Evolutionary conservation across 2,329 filamentous ascomycete genomes (phyloP), one percentile per base, ranked within the genome.

Genomic region (Apiospora sp.): DNA sequence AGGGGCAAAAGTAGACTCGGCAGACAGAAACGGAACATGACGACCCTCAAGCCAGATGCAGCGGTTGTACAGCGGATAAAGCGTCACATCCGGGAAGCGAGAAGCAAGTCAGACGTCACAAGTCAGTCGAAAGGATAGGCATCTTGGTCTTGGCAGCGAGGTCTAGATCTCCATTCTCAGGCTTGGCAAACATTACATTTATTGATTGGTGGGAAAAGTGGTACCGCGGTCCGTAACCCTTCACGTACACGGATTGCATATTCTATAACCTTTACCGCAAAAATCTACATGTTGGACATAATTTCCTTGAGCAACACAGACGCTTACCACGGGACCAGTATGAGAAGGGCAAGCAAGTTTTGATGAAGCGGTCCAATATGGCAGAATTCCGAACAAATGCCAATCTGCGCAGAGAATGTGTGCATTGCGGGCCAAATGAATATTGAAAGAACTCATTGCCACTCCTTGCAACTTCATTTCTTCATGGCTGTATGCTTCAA

Each of bases 181-280:
- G 34, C 58, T 64, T 64, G 58, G 58, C 58, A 41, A 13, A 3
- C 1, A 13, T 14, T 34, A 14, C 14, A 10, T 4, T 16, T 22
- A 37, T 24, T 27, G n/a, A 64, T 68, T 68, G 67, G 67, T 68
- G 67, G 67, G 27, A 37, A 68, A 68, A 68, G 67, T 48, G 27
- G 67, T 14, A 44, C 41, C 43, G 41, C 58, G 13, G 8, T 3
- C 58, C 58, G 10, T 7, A 34, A 4, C 37, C 16, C 12, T 19
- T n/a, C 30, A 37, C 8, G 10, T 58, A 5, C 49, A 24, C 49
- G 14, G 13, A 14, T 19, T 46, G 16, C 43, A 30, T 30, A 4
- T 30, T 30, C 27, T 30, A 30, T 30, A 30, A 30, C 27, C 27
- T 30, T 30, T 30, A 4, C 27, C 27, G 27, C 27, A 30, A 30